A percentile compares a stretch with the other conserved stretches of the same genome.
These are phyloP conservation scores for Nothopassalora personata DNA, from an alignment of 2,329 filamentous ascomycete species.

Conservation along the genomic window DNA sequence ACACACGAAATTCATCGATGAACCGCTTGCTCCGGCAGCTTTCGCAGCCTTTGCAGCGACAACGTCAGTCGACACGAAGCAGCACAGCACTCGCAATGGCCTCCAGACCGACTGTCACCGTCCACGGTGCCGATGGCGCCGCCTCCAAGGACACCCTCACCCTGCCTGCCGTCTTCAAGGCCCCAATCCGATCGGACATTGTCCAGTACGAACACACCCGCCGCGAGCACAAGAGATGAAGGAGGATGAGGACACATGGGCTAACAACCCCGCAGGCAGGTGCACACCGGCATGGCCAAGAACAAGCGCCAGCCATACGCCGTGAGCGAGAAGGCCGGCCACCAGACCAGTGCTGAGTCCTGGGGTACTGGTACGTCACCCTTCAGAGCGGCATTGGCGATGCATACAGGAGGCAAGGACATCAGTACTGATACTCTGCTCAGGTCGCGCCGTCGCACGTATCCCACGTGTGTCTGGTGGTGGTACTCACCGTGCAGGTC, in stretches of 20 bases:
- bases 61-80: neutral
- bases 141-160: constrained; percentile 83
- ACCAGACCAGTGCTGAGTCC: constrained; percentile 99
- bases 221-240: constrained; percentile 1
- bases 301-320: constrained; percentile 99
- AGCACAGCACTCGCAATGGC: constrained; percentile 58
- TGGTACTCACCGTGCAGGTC: constrained; percentile 99
- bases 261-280: constrained; percentile 47
- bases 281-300: constrained; percentile 99
- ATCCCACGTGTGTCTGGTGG: constrained; percentile 99
- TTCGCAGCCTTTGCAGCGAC: neutral
- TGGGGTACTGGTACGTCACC: constrained; percentile 82
- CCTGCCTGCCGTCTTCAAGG: constrained; percentile 93
- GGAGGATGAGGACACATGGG: constrained; percentile 11
- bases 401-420: constrained; percentile 3
- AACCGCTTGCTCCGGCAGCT: no score
- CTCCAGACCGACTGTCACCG: constrained; percentile 94
- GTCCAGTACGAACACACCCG: constrained; percentile 67
- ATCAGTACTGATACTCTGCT: constrained; percentile 15
- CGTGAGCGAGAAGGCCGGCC: constrained; percentile 99
- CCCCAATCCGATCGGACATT: constrained; percentile 97
- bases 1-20: no score
- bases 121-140: constrained; percentile 94
- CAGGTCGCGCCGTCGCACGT: constrained; percentile 98
- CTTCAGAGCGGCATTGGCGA: neutral